Evolutionary conservation across 2,329 filamentous ascomycete species (phyloP).

Genomic region (Venturia carpophila): DNA sequence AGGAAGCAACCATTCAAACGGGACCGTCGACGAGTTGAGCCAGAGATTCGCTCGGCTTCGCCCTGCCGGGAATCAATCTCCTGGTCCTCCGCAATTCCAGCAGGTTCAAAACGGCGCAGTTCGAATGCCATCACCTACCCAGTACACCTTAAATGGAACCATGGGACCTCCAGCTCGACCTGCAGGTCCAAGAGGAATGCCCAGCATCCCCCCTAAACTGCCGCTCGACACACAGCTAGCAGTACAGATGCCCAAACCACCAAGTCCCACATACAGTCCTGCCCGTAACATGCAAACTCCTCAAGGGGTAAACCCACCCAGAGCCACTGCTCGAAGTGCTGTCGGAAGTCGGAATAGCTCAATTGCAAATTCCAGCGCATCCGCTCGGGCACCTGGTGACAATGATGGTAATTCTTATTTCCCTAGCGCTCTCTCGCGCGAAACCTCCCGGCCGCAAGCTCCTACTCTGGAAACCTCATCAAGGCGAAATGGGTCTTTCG

Average conservation of each 20-base stretch:
- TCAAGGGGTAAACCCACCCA: slow-evolving; percentile 56
- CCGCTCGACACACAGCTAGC: slow-evolving; percentile 45
- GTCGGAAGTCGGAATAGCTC: slow-evolving; percentile 50
- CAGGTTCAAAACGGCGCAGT: slow-evolving; percentile 27
- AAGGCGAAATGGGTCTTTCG: slow-evolving; percentile 33
- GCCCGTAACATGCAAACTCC: slow-evolving; percentile 61
- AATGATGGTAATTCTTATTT: slow-evolving; percentile 38
- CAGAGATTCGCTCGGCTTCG: slow-evolving; percentile 34
- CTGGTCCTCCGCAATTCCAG: background rate
- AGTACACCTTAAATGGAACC: slow-evolving; percentile 26
- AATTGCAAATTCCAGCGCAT: slow-evolving; percentile 28
- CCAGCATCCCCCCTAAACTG: slow-evolving; percentile 39
- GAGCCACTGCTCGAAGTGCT: slow-evolving; percentile 56
- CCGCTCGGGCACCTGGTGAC: slow-evolving; percentile 33
- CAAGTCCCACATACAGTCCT: slow-evolving; percentile 72
- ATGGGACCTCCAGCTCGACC: slow-evolving; percentile 25
- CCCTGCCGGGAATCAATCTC: slow-evolving; percentile 20
- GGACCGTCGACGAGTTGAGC: slow-evolving; percentile 23
- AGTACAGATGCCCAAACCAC: slow-evolving; percentile 57
- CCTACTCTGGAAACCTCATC: slow-evolving; percentile 12
- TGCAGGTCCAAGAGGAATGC: slow-evolving; percentile 48
- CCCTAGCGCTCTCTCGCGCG: slow-evolving; percentile 23
- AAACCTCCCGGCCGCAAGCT: slow-evolving; percentile 15
- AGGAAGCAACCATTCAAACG: slow-evolving; percentile 24
- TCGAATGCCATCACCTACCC: slow-evolving; percentile 36